Percentiles rank a stretch among this genome's conserved stretches.
Conservation (phyloP, 306 rosid genomes). For the Vigna angularis region DNA sequence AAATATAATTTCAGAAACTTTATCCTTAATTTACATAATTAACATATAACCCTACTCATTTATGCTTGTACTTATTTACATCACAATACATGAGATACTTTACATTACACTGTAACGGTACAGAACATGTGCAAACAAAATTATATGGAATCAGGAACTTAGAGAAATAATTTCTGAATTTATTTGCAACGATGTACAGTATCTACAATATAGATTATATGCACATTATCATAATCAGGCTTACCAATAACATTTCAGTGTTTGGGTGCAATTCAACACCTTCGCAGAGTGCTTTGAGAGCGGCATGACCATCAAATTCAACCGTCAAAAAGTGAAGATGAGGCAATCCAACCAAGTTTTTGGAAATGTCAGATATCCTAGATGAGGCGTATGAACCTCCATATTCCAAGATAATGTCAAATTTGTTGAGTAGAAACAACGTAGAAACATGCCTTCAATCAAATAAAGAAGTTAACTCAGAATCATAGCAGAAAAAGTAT, state of each 20-base stretch:
- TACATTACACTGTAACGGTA: conserved; percentile 7
- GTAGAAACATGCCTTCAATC: conserved; percentile 60
- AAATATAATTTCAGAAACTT: background rate
- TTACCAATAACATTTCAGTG: conserved; percentile 52
- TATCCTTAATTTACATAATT: background rate
- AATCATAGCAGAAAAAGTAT: conserved; percentile 10
- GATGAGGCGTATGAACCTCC: conserved; percentile 59
- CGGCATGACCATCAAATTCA: conserved; percentile 54
- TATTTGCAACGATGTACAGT: conserved; percentile 16
- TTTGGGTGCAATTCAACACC: conserved; percentile 55
- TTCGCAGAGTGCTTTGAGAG: conserved; percentile 60
- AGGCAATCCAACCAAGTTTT: conserved; percentile 51
- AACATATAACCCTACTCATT: background rate
- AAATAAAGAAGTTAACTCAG: conserved; percentile 40
- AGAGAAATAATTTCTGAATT: conserved; percentile 12
- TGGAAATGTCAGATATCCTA: conserved; percentile 49
- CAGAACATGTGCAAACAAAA: conserved; percentile 12
- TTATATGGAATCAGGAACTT: conserved; percentile 5
- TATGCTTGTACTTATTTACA: background rate
- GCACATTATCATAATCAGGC: conserved; percentile 23
- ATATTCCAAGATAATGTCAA: conserved; percentile 67
- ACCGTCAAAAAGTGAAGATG: conserved; percentile 60
- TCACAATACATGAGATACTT: conserved; percentile 13
- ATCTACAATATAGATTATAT: conserved; percentile 23
- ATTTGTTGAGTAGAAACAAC: conserved; percentile 61